These are phyloP conservation scores for Chiua sp. DNA, from an alignment of 1,284 basidiomycete genomes.

Conservation along the genomic window DNA sequence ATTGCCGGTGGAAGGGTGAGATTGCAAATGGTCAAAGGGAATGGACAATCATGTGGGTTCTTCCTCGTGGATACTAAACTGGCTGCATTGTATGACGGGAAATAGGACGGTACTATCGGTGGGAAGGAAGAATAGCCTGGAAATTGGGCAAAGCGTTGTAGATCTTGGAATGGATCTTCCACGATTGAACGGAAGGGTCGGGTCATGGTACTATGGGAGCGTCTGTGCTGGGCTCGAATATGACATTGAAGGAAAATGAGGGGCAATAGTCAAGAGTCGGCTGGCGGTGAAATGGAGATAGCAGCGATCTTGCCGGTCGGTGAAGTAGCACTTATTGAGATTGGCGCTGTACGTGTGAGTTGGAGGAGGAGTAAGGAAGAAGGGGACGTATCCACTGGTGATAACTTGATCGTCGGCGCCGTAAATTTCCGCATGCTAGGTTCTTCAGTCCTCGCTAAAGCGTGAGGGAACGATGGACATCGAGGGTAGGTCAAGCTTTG, in stretches of 20 bases:
- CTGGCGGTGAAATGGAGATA: slow-evolving; percentile 79
- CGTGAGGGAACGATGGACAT: slow-evolving; percentile 86
- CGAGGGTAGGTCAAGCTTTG: slow-evolving; percentile 78
- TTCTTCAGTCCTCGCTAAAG: slow-evolving; percentile 98
- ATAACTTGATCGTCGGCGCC: slow-evolving; percentile 92
- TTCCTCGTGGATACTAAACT: slow-evolving; percentile 84
- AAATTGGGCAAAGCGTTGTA: slow-evolving; percentile 52
- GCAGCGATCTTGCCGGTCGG: slow-evolving; percentile 95
- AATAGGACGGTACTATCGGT: slow-evolving; percentile 64
- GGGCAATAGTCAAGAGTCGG: slow-evolving; percentile 79
- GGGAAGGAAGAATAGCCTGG: slow-evolving; percentile 42
- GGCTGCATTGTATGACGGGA: slow-evolving; percentile 87
- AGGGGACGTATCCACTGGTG: slow-evolving; percentile 82
- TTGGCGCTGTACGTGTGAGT: slow-evolving; percentile 75
- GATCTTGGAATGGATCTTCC: slow-evolving; percentile 61
- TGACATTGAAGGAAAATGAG: slow-evolving; percentile 74
- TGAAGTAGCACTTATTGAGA: slow-evolving; percentile 93
- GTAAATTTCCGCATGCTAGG: slow-evolving; percentile 98
- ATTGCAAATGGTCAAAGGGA: slow-evolving; percentile 57
- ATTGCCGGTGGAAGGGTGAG: slow-evolving; percentile 14
- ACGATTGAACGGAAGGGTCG: slow-evolving; percentile 58
- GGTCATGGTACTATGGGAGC: slow-evolving; percentile 63
- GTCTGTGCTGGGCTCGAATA: slow-evolving; percentile 30
- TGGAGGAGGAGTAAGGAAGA: neutral
- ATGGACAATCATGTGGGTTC: slow-evolving; percentile 64